Conservation (phyloP, 2,329 filamentous ascomycete genomes). For the Aspergillus fumigatus region DNA sequence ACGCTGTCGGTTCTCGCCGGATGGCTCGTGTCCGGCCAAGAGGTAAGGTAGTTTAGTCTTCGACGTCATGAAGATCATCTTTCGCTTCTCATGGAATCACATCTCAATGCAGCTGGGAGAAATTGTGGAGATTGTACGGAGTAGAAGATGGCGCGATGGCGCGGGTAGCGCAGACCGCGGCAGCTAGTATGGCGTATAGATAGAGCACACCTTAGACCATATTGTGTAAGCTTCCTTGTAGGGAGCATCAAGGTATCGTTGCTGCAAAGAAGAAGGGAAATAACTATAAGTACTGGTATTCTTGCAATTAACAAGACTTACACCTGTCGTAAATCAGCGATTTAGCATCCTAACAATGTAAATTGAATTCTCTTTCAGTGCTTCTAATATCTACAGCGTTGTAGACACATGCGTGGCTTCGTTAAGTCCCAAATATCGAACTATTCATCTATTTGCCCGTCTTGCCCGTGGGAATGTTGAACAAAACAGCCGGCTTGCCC, state of each 20-base stretch:
- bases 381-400: background rate
- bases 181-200: background rate
- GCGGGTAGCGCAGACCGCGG: background rate
- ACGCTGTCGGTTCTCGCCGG: background rate
- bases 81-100: background rate
- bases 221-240: too few species aligned
- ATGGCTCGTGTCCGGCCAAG: background rate
- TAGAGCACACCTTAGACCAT: too few species aligned
- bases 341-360: too few species aligned
- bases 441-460: constrained; percentile 25
- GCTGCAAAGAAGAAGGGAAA: too few species aligned
- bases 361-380: background rate
- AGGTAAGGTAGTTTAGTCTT: background rate
- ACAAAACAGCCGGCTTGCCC: constrained; percentile 59
- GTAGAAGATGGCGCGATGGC: background rate
- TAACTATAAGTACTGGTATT: background rate
- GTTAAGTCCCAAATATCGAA: background rate
- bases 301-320: background rate
- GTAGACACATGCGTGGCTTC: background rate
- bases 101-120: background rate
- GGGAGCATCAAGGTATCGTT: too few species aligned
- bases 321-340: too few species aligned
- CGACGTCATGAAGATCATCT: background rate
- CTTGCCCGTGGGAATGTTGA: constrained; percentile 67
- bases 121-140: background rate